Conservation (phyloP, 352 stramenopile genomes). For the Elongisporangium undulatum region DNA sequence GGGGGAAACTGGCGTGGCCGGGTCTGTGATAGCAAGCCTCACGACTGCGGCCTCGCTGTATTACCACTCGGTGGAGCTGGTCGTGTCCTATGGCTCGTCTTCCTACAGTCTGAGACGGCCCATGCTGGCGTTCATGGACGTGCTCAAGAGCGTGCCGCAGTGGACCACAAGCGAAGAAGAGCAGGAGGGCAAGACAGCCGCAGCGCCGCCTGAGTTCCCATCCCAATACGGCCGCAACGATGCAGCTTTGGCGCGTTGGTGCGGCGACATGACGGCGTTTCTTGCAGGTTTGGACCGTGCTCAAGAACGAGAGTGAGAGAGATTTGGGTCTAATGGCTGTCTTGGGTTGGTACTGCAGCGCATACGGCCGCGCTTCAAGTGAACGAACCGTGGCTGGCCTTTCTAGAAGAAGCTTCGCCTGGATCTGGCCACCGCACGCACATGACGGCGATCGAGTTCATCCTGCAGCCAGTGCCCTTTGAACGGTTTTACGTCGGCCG, state of each 20-base stretch:
- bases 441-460: constrained; percentile 84
- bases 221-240: constrained; percentile 41
- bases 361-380: constrained; percentile 19
- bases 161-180: constrained; percentile 1
- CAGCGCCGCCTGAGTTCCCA: constrained; percentile 38
- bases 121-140: constrained; percentile 31
- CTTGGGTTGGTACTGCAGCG: constrained; percentile 1
- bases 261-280: constrained; percentile 53
- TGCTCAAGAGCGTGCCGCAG: constrained; percentile 25
- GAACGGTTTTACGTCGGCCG: constrained; percentile 41
- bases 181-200: neutral
- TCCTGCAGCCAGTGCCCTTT: constrained; percentile 72
- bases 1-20: constrained; percentile 12
- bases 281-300: constrained; percentile 19
- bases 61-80: constrained; percentile 50
- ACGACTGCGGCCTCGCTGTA: constrained; percentile 22
- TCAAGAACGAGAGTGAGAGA: neutral
- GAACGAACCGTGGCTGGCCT: constrained; percentile 45
- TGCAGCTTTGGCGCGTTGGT: constrained; percentile 59
- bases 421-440: constrained; percentile 44
- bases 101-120: constrained; percentile 56
- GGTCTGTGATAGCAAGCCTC: constrained; percentile 33
- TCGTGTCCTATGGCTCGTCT: constrained; percentile 39
- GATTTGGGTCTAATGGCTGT: neutral
- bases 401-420: constrained; percentile 43